Conservation (phyloP, 2,329 filamentous ascomycete species). For the Sodiomyces alkalinus region DNA sequence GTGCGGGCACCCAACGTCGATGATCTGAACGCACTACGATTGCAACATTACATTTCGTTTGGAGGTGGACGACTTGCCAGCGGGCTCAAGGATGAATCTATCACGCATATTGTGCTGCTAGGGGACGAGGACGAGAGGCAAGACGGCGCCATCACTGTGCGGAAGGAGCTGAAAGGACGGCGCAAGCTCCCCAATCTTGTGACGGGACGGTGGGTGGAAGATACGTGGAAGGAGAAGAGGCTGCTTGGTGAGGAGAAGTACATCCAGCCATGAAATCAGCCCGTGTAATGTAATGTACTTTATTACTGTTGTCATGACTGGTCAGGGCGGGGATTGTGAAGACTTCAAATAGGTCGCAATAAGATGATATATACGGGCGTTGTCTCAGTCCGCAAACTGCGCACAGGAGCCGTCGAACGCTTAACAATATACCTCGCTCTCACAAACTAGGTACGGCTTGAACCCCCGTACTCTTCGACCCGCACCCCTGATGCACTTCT, state of each 20-base stretch:
- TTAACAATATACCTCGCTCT: too few species aligned
- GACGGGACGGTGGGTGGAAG: constrained; percentile 54
- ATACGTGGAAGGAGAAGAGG: constrained; percentile 68
- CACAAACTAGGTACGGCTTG: too few species aligned
- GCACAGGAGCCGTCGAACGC: too few species aligned
- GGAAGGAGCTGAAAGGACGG: constrained; percentile 27
- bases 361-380: too few species aligned
- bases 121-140: constrained; percentile 22
- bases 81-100: constrained; percentile 29
- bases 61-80: constrained; percentile 46
- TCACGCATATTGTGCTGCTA: constrained; percentile 60
- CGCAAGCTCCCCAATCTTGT: constrained; percentile 53
- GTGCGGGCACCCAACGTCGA: constrained; percentile 18
- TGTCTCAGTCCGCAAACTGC: too few species aligned
- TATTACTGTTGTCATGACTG: too few species aligned
- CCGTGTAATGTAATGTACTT: too few species aligned
- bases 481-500: too few species aligned
- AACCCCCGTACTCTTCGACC: too few species aligned
- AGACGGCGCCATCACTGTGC: constrained; percentile 25
- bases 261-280: too few species aligned
- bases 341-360: too few species aligned
- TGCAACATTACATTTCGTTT: constrained; percentile 49
- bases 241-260: constrained; percentile 64
- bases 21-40: constrained; percentile 14
- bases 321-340: too few species aligned